phyloP scores from a whole-genome alignment of 1,139 yeast species.

The Candida sanyaensis region DNA sequence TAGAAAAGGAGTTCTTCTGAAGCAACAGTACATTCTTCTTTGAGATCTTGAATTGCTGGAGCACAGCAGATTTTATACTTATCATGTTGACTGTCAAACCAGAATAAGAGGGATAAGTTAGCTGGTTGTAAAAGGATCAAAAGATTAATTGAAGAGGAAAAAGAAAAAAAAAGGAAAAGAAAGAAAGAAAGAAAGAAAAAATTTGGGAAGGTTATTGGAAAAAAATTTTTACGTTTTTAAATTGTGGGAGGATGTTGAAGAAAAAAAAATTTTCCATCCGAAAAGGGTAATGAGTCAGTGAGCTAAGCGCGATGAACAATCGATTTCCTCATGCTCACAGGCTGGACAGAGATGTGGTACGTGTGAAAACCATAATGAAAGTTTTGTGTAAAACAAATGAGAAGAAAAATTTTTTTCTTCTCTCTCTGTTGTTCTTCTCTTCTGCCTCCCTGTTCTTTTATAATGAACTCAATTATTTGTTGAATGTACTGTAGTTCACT shows the following conservation, averaged over 20 bases:
- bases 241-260: not conserved
- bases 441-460: too few relatives aligned
- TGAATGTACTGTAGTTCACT: too few relatives aligned
- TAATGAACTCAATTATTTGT: too few relatives aligned
- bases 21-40: conserved; percentile 1
- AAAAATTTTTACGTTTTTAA: not conserved
- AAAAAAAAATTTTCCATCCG: conserved; percentile 3
- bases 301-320: conserved; percentile 5
- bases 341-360: too few relatives aligned
- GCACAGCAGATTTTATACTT: conserved; percentile 4
- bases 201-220: not conserved
- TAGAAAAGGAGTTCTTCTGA: not conserved
- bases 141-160: not conserved
- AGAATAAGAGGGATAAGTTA: not conserved
- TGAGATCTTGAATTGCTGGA: conserved; percentile 3
- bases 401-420: too few relatives aligned
- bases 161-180: not conserved
- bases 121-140: not conserved
- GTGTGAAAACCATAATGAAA: too few relatives aligned
- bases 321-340: not conserved
- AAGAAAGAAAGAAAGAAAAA: not conserved
- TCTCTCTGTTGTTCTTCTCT: too few relatives aligned
- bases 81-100: not conserved
- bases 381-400: too few relatives aligned
- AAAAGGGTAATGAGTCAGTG: conserved; percentile 5